Evolutionary conservation across 768 basidiomycete species (phyloP), one percentile per base, ranked within the genome.

Genomic region (Saitozyma podzolica): DNA sequence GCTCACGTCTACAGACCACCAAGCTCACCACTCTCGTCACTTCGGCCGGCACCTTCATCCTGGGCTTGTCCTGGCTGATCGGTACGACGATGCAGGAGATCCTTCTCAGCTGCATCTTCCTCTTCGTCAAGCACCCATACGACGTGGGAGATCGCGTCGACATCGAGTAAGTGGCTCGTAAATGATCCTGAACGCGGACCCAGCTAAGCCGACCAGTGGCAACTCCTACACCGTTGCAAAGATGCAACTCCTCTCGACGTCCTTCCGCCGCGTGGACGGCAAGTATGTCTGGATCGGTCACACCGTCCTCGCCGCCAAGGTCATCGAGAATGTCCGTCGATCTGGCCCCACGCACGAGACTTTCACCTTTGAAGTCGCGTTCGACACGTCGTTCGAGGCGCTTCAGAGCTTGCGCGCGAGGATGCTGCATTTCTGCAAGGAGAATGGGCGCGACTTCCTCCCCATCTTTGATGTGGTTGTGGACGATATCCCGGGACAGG

Each of bases 31-130:
- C 89, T 2, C 80, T 92, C 39, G 84, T 92, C 60, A 89, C 89
- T 50, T 88, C 88, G 20, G 87, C 89, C 47, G 89, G 90, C 41
- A 85, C 85, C 0, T 81, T 86, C 60, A 74, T 86, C 41, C 83
- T 86, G 41, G 84, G 67, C 70, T 82, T 92, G 50, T 89, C 88
- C 65, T 92, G 91, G 91, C 85, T 92, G 59, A 91, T 94, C 68
- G 92, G 92, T 45, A 75, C 78, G 16, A 89, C 87, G 58, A 83
- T 90, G 63, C 85, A 89, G 65, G 90, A 92, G 78, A 86, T 93
- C 50, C 83, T 94, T 59, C 86, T 86, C 6, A 88, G 88, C 61
- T 90, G 92, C 77, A 92, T 94, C 73, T 94, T 96, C 84, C 83
- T 96, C 39, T 93, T 94, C 80, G 84, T 92, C 78, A 90, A 90